Base-by-base conservation (phyloP, 106 monocot genomes). In the Dactylorhiza incarnata region DNA sequence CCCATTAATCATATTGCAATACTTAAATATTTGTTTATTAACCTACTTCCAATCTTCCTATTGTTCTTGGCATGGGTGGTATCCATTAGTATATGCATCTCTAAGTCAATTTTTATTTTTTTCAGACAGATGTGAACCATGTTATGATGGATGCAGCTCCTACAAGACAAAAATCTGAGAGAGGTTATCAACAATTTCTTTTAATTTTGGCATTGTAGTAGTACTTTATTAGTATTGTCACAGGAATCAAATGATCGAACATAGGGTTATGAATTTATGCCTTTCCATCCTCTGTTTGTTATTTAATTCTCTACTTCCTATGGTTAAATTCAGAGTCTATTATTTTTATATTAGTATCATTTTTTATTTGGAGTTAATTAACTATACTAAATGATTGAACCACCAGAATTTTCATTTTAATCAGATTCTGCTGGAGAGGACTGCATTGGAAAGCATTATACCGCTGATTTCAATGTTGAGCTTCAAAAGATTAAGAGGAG, bases 401-500 rank as follows among this genome's bases (percentile, higher is more conserved):
- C 51, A 67, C 26, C 14, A 43, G 1, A 52, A 12, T 22, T 49
- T 53, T 71, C 25, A 71, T 19, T 62, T 61, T 75, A 63, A 68
- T 48, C 81, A 73, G 50, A 77, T 45, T 56, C 46, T 77, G 4
- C 49, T 65, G 69, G 4, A 71, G 58, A 19, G 25, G 17, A 17
- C n/a, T 62, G 78, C 44, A 59, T 49, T 66, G 66, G 51, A 1
- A 19, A 37, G n/a, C 19, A 37, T 58, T 10, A 6, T n/a, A 37
- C 48, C 54, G 75, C 77, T 20, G 80, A 78, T 15, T 71, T 69
- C 16, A 26, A 80, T 73, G 26, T 50, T 80, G 81, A 83, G 52
- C 63, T 86, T 53, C 78, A 54, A 83, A 81, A 55, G 73, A 50
- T 80, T 49, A 81, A 70, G 45, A 83, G 90, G 71, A 82, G 80